Evolutionary conservation across 1,284 basidiomycete species (phyloP).

Genomic region (Irpex sp.): DNA sequence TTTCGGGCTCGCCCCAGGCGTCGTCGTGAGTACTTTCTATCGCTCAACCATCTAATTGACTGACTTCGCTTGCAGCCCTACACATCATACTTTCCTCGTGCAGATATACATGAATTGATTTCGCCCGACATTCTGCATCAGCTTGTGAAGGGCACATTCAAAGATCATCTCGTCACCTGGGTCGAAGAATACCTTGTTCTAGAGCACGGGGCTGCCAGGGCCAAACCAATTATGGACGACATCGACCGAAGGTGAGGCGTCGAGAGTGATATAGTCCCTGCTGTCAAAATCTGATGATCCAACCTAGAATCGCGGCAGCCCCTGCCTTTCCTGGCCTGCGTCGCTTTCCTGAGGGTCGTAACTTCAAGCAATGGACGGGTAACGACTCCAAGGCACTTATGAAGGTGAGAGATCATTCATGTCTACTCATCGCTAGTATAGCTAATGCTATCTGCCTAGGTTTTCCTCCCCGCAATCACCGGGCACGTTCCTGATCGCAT

Average conservation of each 20-base stretch:
- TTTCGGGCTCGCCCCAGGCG: not conserved
- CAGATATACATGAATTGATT: constrained; percentile 23
- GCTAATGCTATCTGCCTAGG: constrained; percentile 9
- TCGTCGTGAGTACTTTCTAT: no score
- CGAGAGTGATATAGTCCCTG: no score
- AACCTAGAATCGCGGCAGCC: constrained; percentile 8
- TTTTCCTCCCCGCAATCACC: constrained; percentile 21
- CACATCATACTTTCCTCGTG: constrained; percentile 16
- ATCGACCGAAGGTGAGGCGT: constrained; percentile 13
- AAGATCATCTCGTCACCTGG: constrained; percentile 20
- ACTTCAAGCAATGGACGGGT: constrained; percentile 21
- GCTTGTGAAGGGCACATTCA: constrained; percentile 20
- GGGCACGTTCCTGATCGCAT: constrained; percentile 20
- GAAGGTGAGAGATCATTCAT: constrained; percentile 14
- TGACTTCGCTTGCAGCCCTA: not conserved
- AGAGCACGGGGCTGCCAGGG: not conserved
- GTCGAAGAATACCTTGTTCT: constrained; percentile 7
- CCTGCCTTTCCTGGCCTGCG: constrained; percentile 12
- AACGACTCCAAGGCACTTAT: constrained; percentile 21
- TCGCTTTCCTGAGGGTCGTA: constrained; percentile 19
- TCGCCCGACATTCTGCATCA: constrained; percentile 21
- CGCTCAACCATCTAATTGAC: no score
- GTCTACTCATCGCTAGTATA: not conserved
- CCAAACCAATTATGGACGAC: constrained; percentile 8
- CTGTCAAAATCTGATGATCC: not conserved